These are phyloP conservation scores for Blastobotrys proliferans DNA, from an alignment of 1,139 yeast genomes.

Conservation along the genomic window DNA sequence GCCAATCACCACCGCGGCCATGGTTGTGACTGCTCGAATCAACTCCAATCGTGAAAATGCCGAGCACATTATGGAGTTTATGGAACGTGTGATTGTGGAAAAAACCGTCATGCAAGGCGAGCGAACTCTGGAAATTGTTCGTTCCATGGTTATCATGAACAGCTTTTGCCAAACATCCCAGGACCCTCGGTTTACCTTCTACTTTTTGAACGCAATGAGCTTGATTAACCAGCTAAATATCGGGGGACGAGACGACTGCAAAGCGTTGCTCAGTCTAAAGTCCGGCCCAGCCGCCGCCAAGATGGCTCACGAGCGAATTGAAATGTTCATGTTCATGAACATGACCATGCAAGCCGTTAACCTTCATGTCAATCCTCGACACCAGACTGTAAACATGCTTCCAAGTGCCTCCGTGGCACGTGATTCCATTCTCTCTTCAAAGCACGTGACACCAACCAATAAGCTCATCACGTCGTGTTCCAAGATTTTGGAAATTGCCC, in stretches of 20 bases:
- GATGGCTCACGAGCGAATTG: conserved; percentile 2
- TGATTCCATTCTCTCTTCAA: too few relatives aligned
- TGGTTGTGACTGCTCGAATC: conserved; percentile 6
- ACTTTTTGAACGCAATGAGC: background rate
- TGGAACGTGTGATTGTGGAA: conserved; percentile 10
- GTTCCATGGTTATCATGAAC: conserved; percentile 1
- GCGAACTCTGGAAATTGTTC: conserved; percentile 5
- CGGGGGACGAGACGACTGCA: conserved; percentile 1
- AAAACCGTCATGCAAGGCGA: conserved; percentile 4
- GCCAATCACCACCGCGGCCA: conserved; percentile 8
- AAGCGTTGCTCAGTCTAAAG: background rate
- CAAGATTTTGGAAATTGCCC: background rate
- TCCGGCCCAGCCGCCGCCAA: background rate
- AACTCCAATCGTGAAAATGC: conserved; percentile 1
- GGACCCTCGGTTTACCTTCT: conserved; percentile 9
- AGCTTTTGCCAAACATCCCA: background rate
- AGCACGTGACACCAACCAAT: too few relatives aligned
- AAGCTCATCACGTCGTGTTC: too few relatives aligned
- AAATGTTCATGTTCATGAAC: background rate
- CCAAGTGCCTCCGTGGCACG: background rate
- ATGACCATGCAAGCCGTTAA: conserved; percentile 1
- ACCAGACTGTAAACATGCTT: background rate
- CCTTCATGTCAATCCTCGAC: conserved; percentile 4
- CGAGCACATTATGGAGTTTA: background rate
- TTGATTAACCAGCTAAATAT: background rate